A percentile compares a stretch with the other conserved stretches of the same genome.
These are phyloP conservation scores for Ichthyophthirius multifiliis DNA, from an alignment of 169 alveolate genomes.

Conservation along the genomic window DNA sequence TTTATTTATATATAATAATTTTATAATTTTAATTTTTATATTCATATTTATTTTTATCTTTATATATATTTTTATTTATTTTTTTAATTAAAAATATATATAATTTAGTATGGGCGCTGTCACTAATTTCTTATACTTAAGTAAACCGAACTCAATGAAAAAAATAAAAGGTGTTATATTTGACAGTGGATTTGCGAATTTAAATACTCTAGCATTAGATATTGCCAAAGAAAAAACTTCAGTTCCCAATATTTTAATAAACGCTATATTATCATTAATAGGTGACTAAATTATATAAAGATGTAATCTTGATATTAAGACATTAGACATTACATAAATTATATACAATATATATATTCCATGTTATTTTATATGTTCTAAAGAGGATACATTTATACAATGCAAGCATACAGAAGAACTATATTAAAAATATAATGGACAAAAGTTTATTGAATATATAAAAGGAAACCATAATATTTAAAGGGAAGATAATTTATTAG, in stretches of 20 bases:
- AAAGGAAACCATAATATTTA: conserved; percentile 36
- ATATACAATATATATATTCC: conserved; percentile 29
- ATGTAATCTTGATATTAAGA: conserved; percentile 32
- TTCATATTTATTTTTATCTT: too few relatives aligned
- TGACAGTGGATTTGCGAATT: conserved; percentile 40
- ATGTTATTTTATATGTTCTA: conserved; percentile 36
- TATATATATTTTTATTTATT: too few relatives aligned
- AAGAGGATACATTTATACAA: conserved; percentile 39
- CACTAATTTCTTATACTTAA: conserved; percentile 30
- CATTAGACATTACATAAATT: conserved; percentile 24
- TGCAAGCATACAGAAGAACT: conserved; percentile 35
- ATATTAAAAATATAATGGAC: conserved; percentile 23
- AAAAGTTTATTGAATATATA: conserved; percentile 12
- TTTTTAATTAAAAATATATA: too few relatives aligned
- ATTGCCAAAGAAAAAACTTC: conserved; percentile 31
- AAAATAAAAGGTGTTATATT: conserved; percentile 18
- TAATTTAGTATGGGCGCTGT: conserved; percentile 53
- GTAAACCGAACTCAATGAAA: too few relatives aligned
- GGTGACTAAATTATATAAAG: conserved; percentile 17
- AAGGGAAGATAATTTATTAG: conserved; percentile 10
- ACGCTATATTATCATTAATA: conserved; percentile 23
- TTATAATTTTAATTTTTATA: too few relatives aligned
- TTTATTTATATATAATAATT: too few relatives aligned
- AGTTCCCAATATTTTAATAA: conserved; percentile 27
- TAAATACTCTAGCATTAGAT: conserved; percentile 31